A percentile compares a stretch with the other conserved stretches of the same genome.
Conservation (phyloP, 139 green algal genomes). For the Zygnema cylindricum region DNA sequence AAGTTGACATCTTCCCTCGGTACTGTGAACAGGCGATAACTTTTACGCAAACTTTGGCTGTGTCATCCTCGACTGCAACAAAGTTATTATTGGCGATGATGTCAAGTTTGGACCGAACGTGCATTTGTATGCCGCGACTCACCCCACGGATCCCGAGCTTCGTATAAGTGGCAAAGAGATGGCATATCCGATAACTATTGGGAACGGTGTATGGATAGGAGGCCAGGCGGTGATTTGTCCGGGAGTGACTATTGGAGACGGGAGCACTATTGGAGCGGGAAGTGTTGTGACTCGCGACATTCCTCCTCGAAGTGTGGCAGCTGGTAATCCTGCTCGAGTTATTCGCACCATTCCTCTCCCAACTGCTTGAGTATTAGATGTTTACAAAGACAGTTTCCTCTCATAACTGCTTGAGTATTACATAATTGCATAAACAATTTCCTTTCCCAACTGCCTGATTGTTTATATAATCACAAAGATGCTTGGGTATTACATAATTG, state of each 20-base stretch:
- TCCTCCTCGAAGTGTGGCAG: slow-evolving; percentile 24
- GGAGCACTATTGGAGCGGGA: slow-evolving; percentile 47
- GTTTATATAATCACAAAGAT: too few species aligned
- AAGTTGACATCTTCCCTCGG: background rate
- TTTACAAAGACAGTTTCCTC: too few species aligned
- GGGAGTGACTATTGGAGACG: slow-evolving; percentile 54
- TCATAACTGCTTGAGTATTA: too few species aligned
- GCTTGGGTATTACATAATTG: too few species aligned
- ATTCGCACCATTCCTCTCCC: slow-evolving; percentile 38
- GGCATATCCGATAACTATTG: slow-evolving; percentile 39
- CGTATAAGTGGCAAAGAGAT: slow-evolving; percentile 31
- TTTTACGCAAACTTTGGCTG: slow-evolving; percentile 59
- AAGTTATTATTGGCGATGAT: slow-evolving; percentile 55
- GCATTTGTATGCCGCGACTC: slow-evolving; percentile 48
- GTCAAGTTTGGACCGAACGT: slow-evolving; percentile 58
- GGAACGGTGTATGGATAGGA: slow-evolving; percentile 55
- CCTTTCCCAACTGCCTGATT: too few species aligned
- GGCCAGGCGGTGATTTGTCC: slow-evolving; percentile 43
- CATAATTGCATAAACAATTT: too few species aligned
- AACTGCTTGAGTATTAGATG: too few species aligned
- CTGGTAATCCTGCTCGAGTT: slow-evolving; percentile 42
- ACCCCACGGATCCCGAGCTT: slow-evolving; percentile 43
- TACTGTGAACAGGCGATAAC: slow-evolving; percentile 23
- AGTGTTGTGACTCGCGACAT: slow-evolving; percentile 55
- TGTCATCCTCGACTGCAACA: slow-evolving; percentile 60